Evolutionary conservation across 129 eudicot species (phyloP).

Genomic region (Kitagawia praeruptora): DNA sequence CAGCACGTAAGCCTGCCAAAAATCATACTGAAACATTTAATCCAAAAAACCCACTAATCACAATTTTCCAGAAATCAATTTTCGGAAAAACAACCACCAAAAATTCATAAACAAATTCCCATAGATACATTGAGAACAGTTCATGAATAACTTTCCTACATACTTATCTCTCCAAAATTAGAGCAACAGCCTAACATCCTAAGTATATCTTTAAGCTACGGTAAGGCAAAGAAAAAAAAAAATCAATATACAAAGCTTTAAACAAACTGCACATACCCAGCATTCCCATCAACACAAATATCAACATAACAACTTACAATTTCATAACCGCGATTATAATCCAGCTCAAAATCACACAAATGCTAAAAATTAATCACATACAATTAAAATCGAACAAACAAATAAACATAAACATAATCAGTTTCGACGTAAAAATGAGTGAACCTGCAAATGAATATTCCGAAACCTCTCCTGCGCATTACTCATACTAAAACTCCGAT

Average conservation of each 20-base stretch:
- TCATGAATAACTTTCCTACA: too few species aligned
- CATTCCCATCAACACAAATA: too few species aligned
- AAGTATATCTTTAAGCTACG: too few species aligned
- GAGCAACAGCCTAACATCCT: too few species aligned
- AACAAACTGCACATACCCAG: background rate
- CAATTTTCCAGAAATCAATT: too few species aligned
- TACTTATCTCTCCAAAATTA: too few species aligned
- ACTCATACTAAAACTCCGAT: slow-evolving; percentile 86
- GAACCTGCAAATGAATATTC: slow-evolving; percentile 77
- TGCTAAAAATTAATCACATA: background rate
- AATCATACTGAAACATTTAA: background rate
- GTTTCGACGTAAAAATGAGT: background rate
- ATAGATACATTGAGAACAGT: too few species aligned
- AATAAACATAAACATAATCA: background rate
- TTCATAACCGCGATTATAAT: background rate
- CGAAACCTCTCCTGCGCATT: slow-evolving; percentile 93
- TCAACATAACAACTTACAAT: background rate
- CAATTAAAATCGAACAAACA: background rate
- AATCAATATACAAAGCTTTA: background rate
- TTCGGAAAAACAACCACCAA: too few species aligned
- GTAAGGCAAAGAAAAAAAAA: background rate
- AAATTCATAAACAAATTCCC: too few species aligned
- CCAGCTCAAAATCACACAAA: too few species aligned
- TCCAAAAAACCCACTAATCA: background rate
- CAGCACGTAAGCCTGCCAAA: background rate